Conservation (phyloP, 176 grass and related monocot species). For the Carex kokanica region DNA sequence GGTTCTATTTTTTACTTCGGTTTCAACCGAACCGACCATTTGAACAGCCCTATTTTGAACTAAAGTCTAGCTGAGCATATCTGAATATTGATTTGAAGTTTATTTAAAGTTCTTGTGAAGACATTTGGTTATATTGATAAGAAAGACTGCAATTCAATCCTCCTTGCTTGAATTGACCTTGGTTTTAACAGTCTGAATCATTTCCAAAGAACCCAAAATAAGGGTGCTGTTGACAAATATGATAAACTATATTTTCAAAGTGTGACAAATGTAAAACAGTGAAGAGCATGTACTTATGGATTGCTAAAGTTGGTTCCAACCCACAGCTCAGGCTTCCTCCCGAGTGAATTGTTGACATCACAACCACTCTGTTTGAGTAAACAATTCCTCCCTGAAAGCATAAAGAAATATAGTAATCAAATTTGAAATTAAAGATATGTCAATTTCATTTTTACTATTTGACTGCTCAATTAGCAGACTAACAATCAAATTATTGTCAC, state of each 20-base stretch:
- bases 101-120: neutral
- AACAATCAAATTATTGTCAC: neutral
- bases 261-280: neutral
- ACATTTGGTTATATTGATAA: neutral
- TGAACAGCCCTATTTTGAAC: no score
- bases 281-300: constrained; percentile 31
- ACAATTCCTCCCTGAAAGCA: constrained; percentile 57
- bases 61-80: neutral
- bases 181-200: neutral
- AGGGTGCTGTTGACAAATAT: neutral
- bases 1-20: no score
- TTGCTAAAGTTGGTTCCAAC: constrained; percentile 49
- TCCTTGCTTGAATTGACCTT: no score
- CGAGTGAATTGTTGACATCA: constrained; percentile 42
- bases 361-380: constrained; percentile 59
- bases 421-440: neutral
- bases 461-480: neutral
- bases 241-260: neutral
- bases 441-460: neutral
- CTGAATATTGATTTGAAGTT: neutral
- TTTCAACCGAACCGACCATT: no score
- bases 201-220: no score
- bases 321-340: constrained; percentile 41
- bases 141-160: no score
- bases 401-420: constrained; percentile 14